phyloP scores from a whole-genome alignment of 2,329 filamentous ascomycete species.

The Aureobasidium sp. region DNA sequence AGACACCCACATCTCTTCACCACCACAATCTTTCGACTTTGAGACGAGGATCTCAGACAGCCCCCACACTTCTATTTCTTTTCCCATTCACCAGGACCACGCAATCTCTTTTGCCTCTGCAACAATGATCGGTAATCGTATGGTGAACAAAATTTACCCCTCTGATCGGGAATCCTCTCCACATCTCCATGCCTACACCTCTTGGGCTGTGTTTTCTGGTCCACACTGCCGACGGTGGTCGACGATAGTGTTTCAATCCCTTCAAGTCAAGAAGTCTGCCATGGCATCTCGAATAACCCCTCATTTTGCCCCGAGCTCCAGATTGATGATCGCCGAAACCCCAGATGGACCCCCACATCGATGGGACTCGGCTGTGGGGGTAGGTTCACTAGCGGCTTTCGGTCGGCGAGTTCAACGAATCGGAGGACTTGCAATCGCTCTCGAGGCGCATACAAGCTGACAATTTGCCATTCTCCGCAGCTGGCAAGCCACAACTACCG shows the following conservation, averaged over 20 bases:
- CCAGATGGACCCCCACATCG: background rate
- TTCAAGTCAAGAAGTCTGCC: too few species aligned
- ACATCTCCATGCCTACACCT: background rate
- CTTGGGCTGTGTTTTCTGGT: background rate
- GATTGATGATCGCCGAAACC: background rate
- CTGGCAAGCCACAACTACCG: constrained; percentile 3
- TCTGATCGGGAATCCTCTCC: background rate
- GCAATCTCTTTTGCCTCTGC: background rate
- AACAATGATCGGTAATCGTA: background rate
- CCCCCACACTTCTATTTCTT: background rate
- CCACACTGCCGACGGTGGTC: background rate
- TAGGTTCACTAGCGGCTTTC: background rate
- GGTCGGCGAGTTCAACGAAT: background rate
- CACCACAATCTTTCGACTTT: background rate
- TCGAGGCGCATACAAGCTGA: background rate
- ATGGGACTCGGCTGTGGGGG: background rate
- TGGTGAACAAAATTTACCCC: background rate
- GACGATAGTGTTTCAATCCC: too few species aligned
- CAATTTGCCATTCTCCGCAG: background rate
- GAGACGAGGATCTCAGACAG: background rate
- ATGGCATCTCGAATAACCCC: background rate
- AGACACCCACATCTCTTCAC: background rate
- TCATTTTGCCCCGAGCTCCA: constrained; percentile 1
- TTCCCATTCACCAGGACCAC: too few species aligned
- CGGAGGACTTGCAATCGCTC: background rate